Base-by-base conservation (phyloP, 2,329 filamentous ascomycete species). In the Lachnellula cervina region DNA sequence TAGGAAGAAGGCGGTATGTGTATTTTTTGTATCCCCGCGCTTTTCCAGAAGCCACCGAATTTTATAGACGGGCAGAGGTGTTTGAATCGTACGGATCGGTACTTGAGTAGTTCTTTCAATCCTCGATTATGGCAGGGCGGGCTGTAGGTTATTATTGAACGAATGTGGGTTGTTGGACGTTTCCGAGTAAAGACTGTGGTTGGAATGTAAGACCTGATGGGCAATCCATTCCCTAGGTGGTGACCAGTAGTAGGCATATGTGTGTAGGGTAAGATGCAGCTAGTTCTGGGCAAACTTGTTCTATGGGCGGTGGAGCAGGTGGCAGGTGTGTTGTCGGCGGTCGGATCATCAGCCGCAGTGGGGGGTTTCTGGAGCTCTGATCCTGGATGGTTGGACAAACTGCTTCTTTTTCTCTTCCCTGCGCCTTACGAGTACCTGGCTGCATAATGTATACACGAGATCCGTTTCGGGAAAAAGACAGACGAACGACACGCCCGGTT, bases 211-310 rank as follows among this genome's bases (percentile, higher is more conserved):
- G n/a, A 16, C 25, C 13, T 17, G 48, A 7, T 49, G 40, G 35
- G 45, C 51, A 34, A 23, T 23, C 19, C 23, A 42, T 23, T 11
- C 21, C 28, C 16, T 49, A 1, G 11, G 8, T 25, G 3, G 51
- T 58, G 51, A 23, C 34, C 47, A 42, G 56, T 42, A 53, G 50
- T 58, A 57, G 57, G 53, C 59, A 64, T 62, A 60, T 52, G 52
- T 56, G 57, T 32, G 54, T 49, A 49, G 51, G 37, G 37, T 37
- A 19, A n/a, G 42, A 44, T 23, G 42, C n/a, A 19, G 11, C 17
- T 44, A 19, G 42, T 5, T 19, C n/a, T 44, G 16, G 17, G 42
- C 21, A 19, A 19, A 9, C 11, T 42, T n/a, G 42, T 32, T 32
- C 28, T 4, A 32, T 32, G 9, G 28, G 28, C 28, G 28, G 28